Base-by-base conservation (phyloP, 805 yeast genomes). In the Dipodascus albidus region DNA sequence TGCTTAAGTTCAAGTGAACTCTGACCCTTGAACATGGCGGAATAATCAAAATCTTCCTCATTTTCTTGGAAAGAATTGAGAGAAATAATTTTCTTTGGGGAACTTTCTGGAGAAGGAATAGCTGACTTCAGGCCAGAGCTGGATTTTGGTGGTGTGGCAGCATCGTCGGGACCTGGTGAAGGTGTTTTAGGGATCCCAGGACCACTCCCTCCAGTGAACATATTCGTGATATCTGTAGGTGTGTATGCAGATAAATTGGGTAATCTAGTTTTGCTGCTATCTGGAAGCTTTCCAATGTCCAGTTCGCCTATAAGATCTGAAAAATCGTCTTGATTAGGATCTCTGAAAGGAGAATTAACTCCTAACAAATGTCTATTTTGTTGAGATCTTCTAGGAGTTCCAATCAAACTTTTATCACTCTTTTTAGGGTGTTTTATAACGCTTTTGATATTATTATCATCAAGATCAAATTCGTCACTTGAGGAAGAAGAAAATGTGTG, bases 1-100 rank as follows among this genome's bases (percentile, higher is more conserved):
- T 48, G 31, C 3, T 53, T 38, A 8, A 27, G 42, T 27, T 53
- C 54, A 4, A 48, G 48, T 4, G 54, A 53, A 4, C 48, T 22
- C 9, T 47, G 47, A 22, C 48, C 44, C 17, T 58, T 57, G n/a
- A 59, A 55, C 22, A 55, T 57, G 4, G 53, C 50, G 6, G 61
- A 50, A 35, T 54, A 60, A 42, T 61, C 64, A 19, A 55, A 60
- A 19, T 54, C 59, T 3, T 57, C 59, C 11, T 59, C 59, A 15
- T 41, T 52, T 11, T 57, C 57, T 9, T 35, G 38, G 24, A 27
- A 53, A 14, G 27, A 14, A 15, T 51, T 53, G 3, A 52, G 47
- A 8, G 23, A 27, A 44, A 27, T 24, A 17, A 23, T 20, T 42
- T 22, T 42, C 15, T 27, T 44, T 44, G 53, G 48, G n/a, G 38